phyloP scores from a whole-genome alignment of 2,329 filamentous ascomycete species.

The Coccinonectria pachysandricola region DNA sequence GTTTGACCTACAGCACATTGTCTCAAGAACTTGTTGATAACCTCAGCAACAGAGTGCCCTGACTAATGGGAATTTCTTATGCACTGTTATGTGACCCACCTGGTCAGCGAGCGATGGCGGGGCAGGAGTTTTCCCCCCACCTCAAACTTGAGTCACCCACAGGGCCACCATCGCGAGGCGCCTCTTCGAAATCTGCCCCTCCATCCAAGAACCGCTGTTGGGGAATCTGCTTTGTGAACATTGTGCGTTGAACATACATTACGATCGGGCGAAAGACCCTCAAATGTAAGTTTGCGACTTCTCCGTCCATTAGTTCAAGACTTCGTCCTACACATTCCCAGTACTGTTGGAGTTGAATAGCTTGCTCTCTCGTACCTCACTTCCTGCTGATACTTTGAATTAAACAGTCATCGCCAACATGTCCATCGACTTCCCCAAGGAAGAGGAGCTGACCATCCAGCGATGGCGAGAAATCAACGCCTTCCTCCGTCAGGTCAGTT shows the following conservation, averaged over 20 bases:
- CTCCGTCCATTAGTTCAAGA: too few relatives aligned
- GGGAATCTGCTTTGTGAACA: conserved; percentile 7
- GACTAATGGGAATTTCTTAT: too few relatives aligned
- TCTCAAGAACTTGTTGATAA: too few relatives aligned
- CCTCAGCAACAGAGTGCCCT: too few relatives aligned
- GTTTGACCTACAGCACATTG: too few relatives aligned
- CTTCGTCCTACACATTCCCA: too few relatives aligned
- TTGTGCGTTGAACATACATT: conserved; percentile 8
- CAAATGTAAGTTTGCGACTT: too few relatives aligned
- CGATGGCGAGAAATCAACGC: conserved; percentile 89
- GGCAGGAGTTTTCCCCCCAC: conserved; percentile 17
- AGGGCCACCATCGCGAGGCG: conserved; percentile 14
- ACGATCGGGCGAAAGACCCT: too few relatives aligned
- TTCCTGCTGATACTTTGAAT: too few relatives aligned
- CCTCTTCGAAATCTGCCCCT: conserved; percentile 18
- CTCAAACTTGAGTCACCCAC: conserved; percentile 17
- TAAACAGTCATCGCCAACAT: conserved; percentile 35
- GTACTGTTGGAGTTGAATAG: too few relatives aligned
- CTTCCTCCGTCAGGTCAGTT: conserved; percentile 66
- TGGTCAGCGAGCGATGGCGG: conserved; percentile 12
- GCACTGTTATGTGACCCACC: too few relatives aligned
- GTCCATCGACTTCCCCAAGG: conserved; percentile 87
- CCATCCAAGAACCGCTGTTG: conserved; percentile 11
- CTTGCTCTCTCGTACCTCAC: too few relatives aligned
- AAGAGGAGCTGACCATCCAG: conserved; percentile 76